Evolutionary conservation across 192 early-diverging fungal species (phyloP), one percentile per base, ranked within the genome.

Genomic region (Pilobolus umbonatus): DNA sequence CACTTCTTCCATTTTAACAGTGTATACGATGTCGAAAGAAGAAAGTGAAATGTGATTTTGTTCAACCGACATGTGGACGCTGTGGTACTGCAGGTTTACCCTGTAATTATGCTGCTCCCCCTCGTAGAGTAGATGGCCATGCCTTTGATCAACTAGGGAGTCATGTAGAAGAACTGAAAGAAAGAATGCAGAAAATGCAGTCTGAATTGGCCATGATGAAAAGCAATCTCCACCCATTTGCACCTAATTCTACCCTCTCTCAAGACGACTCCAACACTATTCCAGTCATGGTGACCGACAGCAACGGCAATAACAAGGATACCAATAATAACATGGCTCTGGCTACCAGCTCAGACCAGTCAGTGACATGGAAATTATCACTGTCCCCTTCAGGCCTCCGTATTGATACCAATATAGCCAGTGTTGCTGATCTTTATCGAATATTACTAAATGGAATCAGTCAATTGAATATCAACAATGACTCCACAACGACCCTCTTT

Each of bases 1-100:
- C 61, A 12, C 52, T 46, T 28, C 38, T 40, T 43, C n/a, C 17
- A 22, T 51, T 9, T 57, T 8, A 39, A 14, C 62, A 73, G 71
- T 73, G 71, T 50, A 73, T 73, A 45, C 65, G 71, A 1, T 73
- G 71, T 60, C 53, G 71, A 46, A 73, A 73, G 57, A 73, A 73
- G 44, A 73, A 73, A 38, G 71, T 73, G 48, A 73, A 73, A 43
- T 73, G 71, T 57, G 71, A 73, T 58, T 73, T 73, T 46, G 71
- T 73, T 9, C 71, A 73, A 60, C 71, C 71, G 12, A 67, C 64
- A 34, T 73, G 71, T 64, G 71, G 71, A 2, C 71, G 71, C 12
- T 73, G 71, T 36, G 34, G 56, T 29, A 55, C 61, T 45, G 71
- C 71, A 5, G 65, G 71, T 9, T 55, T 73, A 29, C 71, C 71